These are phyloP conservation scores for Smittium mucronatum DNA, from an alignment of 371 early-diverging fungal species.

Conservation along the genomic window DNA sequence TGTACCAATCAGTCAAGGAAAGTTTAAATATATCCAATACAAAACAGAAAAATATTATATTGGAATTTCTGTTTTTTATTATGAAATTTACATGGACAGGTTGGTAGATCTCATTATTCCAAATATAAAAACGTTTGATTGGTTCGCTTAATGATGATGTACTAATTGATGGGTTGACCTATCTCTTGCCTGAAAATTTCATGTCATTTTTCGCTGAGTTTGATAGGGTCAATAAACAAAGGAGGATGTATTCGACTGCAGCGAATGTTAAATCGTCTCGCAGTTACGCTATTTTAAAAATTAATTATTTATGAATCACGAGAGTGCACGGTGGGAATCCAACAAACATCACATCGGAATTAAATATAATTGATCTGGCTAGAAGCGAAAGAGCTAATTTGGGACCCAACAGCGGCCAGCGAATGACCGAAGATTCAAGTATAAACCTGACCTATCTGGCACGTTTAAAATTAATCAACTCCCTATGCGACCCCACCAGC, in stretches of 20 bases:
- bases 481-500: constrained; percentile 86
- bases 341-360: constrained; percentile 12
- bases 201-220: constrained; percentile 41
- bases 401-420: constrained; percentile 89
- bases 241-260: constrained; percentile 84
- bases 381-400: constrained; percentile 90
- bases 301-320: constrained; percentile 87
- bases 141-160: constrained; percentile 24
- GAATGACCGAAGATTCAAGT: constrained; percentile 96
- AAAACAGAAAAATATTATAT: constrained; percentile 42
- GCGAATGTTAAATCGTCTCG: constrained; percentile 97
- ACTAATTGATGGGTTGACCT: constrained; percentile 70
- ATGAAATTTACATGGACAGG: constrained; percentile 92
- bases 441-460: constrained; percentile 94
- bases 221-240: constrained; percentile 55
- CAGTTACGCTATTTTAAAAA: constrained; percentile 93
- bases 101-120: constrained; percentile 39
- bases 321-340: constrained; percentile 68
- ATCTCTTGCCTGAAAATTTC: constrained; percentile 37
- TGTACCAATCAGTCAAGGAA: constrained; percentile 68
- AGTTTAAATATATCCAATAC: constrained; percentile 61
- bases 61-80: constrained; percentile 75
- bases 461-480: constrained; percentile 91
- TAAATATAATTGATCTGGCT: constrained; percentile 74
- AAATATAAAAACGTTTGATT: constrained; percentile 19